phyloP scores from a whole-genome alignment of 179 eudicot genomes.

The Amaranthus tricolor region DNA sequence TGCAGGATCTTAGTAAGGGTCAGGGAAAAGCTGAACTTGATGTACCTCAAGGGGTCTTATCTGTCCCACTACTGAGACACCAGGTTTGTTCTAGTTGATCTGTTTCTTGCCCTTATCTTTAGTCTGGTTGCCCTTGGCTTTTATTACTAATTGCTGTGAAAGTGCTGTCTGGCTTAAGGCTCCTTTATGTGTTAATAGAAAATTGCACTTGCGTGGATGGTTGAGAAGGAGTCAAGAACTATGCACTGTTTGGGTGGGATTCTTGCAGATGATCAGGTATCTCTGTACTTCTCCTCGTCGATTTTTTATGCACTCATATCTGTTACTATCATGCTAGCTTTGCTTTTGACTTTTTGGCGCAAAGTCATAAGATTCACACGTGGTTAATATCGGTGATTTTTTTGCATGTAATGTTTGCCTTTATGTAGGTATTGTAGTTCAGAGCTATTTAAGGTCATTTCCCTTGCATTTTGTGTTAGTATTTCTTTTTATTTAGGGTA shows the following conservation, averaged over 20 bases:
- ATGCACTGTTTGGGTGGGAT: constrained; percentile 86
- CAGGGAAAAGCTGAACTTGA: constrained; percentile 68
- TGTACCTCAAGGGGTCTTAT: constrained; percentile 66
- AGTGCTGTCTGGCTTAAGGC: constrained; percentile 15
- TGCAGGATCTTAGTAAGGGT: constrained; percentile 92
- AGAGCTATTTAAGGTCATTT: constrained; percentile 2
- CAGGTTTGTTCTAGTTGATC: constrained; percentile 56
- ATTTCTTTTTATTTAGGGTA: background rate
- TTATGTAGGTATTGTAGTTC: background rate
- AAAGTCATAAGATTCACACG: no score
- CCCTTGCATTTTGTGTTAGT: background rate
- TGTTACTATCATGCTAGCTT: background rate
- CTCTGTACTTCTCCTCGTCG: background rate
- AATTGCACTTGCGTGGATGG: constrained; percentile 98
- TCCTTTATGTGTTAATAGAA: constrained; percentile 40
- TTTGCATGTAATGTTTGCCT: background rate
- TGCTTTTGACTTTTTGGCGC: background rate
- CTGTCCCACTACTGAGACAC: constrained; percentile 90
- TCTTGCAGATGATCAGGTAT: constrained; percentile 99
- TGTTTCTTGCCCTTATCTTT: background rate
- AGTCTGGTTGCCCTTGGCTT: background rate
- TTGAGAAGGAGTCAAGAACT: constrained; percentile 73
- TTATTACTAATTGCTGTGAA: background rate
- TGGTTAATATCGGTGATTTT: no score
- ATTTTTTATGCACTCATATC: background rate